These are phyloP conservation scores for Trypanosoma conorhini DNA, from an alignment of 208 protist genomes.

Conservation along the genomic window DNA sequence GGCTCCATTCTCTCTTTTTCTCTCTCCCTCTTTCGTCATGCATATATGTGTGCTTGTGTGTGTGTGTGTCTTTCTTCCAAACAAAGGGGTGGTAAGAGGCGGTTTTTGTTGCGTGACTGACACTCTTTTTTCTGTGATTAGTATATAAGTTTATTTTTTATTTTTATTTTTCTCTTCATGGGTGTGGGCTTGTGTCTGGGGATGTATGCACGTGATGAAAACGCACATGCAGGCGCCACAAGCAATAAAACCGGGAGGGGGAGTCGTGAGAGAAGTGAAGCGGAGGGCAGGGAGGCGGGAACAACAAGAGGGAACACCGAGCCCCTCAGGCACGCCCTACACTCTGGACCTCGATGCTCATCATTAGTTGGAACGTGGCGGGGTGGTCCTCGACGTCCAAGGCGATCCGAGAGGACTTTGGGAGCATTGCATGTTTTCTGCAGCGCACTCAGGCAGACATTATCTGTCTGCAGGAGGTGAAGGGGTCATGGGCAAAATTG, in stretches of 20 bases:
- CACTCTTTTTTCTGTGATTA: neutral
- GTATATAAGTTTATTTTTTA: neutral
- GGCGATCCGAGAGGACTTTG: slow-evolving; percentile 77
- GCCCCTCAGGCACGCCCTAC: neutral
- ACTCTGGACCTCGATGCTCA: slow-evolving; percentile 42
- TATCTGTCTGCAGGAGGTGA: slow-evolving; percentile 86
- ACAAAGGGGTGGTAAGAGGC: neutral
- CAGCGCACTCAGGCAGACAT: slow-evolving; percentile 66
- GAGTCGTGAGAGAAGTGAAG: neutral
- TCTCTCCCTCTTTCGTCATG: too few relatives aligned
- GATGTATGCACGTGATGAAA: neutral
- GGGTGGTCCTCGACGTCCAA: slow-evolving; percentile 77
- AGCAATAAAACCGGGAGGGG: neutral
- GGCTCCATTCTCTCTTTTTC: slow-evolving; percentile 1
- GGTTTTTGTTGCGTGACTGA: too few relatives aligned
- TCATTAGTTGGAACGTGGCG: slow-evolving; percentile 91
- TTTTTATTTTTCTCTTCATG: neutral
- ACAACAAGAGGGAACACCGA: neutral
- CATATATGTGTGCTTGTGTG: neutral
- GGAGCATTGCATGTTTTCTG: slow-evolving; percentile 70
- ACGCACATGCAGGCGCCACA: neutral
- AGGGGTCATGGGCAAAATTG: slow-evolving; percentile 67
- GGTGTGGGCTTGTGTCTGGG: neutral
- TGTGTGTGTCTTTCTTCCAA: neutral
- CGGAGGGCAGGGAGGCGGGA: neutral